Percentiles rank a stretch among this genome's conserved stretches.
These are phyloP conservation scores for Verticillium zaregamsianum DNA, from an alignment of 2,329 filamentous ascomycete species.

Conservation along the genomic window DNA sequence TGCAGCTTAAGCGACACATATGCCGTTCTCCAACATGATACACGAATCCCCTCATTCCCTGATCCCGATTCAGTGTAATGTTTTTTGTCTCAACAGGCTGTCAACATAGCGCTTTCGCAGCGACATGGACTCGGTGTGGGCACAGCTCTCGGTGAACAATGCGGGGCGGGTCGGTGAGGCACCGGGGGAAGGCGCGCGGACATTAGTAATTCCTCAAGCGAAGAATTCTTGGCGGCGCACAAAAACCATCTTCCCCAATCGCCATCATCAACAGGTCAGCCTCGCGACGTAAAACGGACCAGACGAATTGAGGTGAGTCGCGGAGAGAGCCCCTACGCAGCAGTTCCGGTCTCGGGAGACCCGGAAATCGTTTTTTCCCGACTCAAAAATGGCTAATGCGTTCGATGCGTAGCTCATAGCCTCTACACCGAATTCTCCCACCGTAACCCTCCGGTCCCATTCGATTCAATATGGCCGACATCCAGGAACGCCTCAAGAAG, in stretches of 20 bases:
- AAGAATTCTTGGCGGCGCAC: conserved; percentile 14
- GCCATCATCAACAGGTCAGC: conserved; percentile 9
- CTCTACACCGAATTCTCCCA: conserved; percentile 4
- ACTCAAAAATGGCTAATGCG: not conserved
- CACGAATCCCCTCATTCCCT: no score
- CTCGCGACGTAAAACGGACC: conserved; percentile 9
- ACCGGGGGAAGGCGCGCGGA: not conserved
- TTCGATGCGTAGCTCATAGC: not conserved
- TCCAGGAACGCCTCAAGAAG: conserved; percentile 59
- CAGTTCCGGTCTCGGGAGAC: not conserved
- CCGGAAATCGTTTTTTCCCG: not conserved
- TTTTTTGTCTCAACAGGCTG: no score
- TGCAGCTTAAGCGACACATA: no score
- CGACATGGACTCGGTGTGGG: not conserved
- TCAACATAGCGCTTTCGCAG: no score
- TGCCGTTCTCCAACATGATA: no score
- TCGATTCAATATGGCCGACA: conserved; percentile 44
- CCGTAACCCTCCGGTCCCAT: conserved; percentile 7
- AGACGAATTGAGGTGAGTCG: conserved; percentile 6
- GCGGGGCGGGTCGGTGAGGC: not conserved
- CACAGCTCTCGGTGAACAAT: not conserved
- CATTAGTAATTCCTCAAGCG: conserved; percentile 15
- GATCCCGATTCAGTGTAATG: no score
- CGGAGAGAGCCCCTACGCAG: not conserved
- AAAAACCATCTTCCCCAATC: conserved; percentile 11